These are phyloP conservation scores for Arthrobotrys pseudoclavata DNA, from an alignment of 2,329 filamentous ascomycete genomes.

Conservation along the genomic window DNA sequence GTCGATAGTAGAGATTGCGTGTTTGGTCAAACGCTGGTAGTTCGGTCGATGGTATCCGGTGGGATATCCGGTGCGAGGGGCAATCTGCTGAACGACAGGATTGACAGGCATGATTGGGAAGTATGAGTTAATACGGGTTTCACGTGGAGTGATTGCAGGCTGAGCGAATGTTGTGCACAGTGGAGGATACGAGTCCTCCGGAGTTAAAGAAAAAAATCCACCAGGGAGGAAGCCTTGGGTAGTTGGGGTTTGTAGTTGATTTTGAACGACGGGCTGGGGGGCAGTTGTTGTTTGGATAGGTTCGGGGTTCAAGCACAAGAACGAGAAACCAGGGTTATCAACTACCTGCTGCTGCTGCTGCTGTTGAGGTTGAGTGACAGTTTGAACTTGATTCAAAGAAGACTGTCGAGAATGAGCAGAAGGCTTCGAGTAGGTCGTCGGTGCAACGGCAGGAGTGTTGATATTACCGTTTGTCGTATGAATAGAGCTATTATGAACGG, in stretches of 20 bases:
- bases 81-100: constrained; percentile 61
- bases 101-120: constrained; percentile 62
- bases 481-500: constrained; percentile 21
- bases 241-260: constrained; percentile 27
- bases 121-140: constrained; percentile 43
- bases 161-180: constrained; percentile 61
- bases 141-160: constrained; percentile 30
- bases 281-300: constrained; percentile 26
- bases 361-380: constrained; percentile 17
- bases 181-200: constrained; percentile 62
- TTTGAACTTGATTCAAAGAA: constrained; percentile 31
- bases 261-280: constrained; percentile 31
- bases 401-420: constrained; percentile 53
- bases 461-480: constrained; percentile 26
- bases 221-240: constrained; percentile 60
- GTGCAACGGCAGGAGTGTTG: constrained; percentile 24
- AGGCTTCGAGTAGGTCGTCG: constrained; percentile 8
- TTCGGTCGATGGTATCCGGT: constrained; percentile 48
- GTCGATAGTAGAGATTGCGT: constrained; percentile 62
- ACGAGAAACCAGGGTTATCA: constrained; percentile 40
- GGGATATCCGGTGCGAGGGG: constrained; percentile 53
- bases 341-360: constrained; percentile 23
- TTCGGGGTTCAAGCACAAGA: constrained; percentile 54
- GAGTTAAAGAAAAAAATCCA: constrained; percentile 63
- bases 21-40: constrained; percentile 61